Evolutionary conservation across 331 rosid genomes (phyloP).

Genomic region (Spiraea crenata): DNA sequence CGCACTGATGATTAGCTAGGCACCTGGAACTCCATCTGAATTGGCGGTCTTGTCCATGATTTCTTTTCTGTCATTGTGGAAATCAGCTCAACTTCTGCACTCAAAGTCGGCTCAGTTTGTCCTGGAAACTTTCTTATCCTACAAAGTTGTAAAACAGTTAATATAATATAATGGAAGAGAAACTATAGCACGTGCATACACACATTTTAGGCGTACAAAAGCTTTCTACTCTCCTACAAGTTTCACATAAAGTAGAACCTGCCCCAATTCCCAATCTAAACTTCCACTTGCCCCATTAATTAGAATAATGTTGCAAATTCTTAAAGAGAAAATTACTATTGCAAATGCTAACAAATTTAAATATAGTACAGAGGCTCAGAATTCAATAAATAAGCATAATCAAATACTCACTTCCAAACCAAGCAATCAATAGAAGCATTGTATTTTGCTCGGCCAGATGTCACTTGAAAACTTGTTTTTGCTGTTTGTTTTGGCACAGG

Average conservation of each 20-base stretch:
- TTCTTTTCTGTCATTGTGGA: conserved; percentile 87
- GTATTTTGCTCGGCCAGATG: conserved; percentile 95
- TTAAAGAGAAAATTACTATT: neutral
- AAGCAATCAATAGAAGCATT: conserved; percentile 93
- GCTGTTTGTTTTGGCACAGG: conserved; percentile 99
- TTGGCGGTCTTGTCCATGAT: conserved; percentile 92
- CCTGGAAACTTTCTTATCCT: conserved; percentile 94
- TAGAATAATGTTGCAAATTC: neutral
- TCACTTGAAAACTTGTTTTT: conserved; percentile 91
- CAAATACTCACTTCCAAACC: conserved; percentile 91
- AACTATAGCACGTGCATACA: neutral
- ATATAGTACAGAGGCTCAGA: neutral
- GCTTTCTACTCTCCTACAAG: neutral
- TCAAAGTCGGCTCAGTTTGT: conserved; percentile 92
- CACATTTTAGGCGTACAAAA: neutral
- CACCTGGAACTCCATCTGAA: conserved; percentile 95
- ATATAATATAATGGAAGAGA: conserved; percentile 8
- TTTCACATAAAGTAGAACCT: neutral
- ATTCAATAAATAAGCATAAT: conserved; percentile 16
- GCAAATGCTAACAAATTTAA: neutral
- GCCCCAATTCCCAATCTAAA: neutral
- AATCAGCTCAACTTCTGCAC: conserved; percentile 95
- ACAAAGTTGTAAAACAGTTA: conserved; percentile 15
- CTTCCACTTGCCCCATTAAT: neutral
- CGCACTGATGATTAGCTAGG: conserved; percentile 11